Evolutionary conservation across 495 filamentous ascomycete genomes (phyloP), one percentile per base, ranked within the genome.

Genomic region (Penicillium macrosclerotiorum): DNA sequence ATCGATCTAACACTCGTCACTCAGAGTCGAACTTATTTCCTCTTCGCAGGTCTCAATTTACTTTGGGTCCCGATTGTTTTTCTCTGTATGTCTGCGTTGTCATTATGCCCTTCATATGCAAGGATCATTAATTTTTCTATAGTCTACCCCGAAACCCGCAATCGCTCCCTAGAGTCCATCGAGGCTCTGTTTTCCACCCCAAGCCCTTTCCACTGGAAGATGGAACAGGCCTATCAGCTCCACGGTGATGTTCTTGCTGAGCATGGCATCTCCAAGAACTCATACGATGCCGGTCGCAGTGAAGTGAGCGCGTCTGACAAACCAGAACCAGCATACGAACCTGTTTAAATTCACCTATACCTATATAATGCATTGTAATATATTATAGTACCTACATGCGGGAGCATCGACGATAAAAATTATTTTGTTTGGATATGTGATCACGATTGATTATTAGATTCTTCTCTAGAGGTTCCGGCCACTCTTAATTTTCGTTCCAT

Each of bases 101-200:
- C 13, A 12, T 9, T n/a, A 14, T 5, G 2, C 7, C 19, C 11
- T 1, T 9, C 31, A 18, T 13, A n/a, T n/a, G n/a, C n/a, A n/a
- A n/a, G n/a, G n/a, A n/a, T n/a, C n/a, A n/a, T n/a, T n/a, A n/a
- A 7, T 8, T 29, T 3, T 22, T 34, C 16, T n/a, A n/a, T n/a
- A 64, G 60, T 83, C 59, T 82, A 77, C 52, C 80, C 80, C 0
- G 80, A 84, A 58, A 82, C 79, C 3, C 64, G 71, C 1, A 74
- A 76, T 35, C 71, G 78, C 5, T 74, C 67, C n/a, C 60, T 84
- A 7, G 80, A 82, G 45, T 77, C 78, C n/a, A 81, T 80, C 51
- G 73, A 81, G 17, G 65, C 69, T 3, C 67, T 82, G 25, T 82
- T 83, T 43, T 62, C 63, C 1, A 66, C 58, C 1, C 19, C 52